Evolutionary conservation across 1,284 basidiomycete genomes (phyloP).

Genomic region (Papiliotrema laurentii): DNA sequence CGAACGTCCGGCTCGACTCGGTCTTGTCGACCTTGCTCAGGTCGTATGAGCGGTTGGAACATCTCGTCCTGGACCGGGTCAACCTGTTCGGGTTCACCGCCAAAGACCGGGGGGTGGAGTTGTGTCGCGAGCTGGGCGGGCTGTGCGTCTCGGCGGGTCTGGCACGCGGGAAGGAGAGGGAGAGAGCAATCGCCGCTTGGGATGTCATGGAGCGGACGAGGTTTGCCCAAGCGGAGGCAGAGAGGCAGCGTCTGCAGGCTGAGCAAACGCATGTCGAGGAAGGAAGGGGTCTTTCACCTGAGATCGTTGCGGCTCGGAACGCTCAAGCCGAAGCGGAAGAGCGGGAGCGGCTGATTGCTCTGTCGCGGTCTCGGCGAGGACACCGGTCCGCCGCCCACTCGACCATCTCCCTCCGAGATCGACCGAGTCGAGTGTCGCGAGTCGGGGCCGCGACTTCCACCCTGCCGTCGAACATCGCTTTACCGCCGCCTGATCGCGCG

Average conservation of each 20-base stretch:
- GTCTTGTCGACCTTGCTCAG: slow-evolving; percentile 36
- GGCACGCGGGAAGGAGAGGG: slow-evolving; percentile 41
- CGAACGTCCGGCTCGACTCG: slow-evolving; percentile 47
- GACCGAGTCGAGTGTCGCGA: slow-evolving; percentile 14
- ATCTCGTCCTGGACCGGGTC: slow-evolving; percentile 48
- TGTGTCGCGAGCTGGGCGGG: slow-evolving; percentile 41
- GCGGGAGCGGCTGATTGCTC: slow-evolving; percentile 25
- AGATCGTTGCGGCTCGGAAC: slow-evolving; percentile 12
- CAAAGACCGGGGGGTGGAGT: slow-evolving; percentile 37
- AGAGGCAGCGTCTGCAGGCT: slow-evolving; percentile 6
- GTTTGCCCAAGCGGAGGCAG: slow-evolving; percentile 26
- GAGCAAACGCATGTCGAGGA: slow-evolving; percentile 10
- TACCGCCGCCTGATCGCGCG: slow-evolving; percentile 34
- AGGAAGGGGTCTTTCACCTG: too few relatives aligned
- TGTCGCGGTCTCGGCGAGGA: slow-evolving; percentile 35
- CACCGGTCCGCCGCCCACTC: slow-evolving; percentile 43
- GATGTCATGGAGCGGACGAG: slow-evolving; percentile 35
- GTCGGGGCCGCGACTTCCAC: slow-evolving; percentile 8
- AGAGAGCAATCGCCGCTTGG: slow-evolving; percentile 41
- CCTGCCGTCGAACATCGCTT: slow-evolving; percentile 8
- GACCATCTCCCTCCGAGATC: slow-evolving; percentile 43
- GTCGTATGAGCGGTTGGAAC: slow-evolving; percentile 36
- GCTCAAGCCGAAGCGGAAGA: slow-evolving; percentile 24
- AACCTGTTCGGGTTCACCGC: slow-evolving; percentile 48
- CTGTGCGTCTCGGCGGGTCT: slow-evolving; percentile 39